phyloP scores from a whole-genome alignment of 139 green algal genomes.

The Zygnema cylindricum region DNA sequence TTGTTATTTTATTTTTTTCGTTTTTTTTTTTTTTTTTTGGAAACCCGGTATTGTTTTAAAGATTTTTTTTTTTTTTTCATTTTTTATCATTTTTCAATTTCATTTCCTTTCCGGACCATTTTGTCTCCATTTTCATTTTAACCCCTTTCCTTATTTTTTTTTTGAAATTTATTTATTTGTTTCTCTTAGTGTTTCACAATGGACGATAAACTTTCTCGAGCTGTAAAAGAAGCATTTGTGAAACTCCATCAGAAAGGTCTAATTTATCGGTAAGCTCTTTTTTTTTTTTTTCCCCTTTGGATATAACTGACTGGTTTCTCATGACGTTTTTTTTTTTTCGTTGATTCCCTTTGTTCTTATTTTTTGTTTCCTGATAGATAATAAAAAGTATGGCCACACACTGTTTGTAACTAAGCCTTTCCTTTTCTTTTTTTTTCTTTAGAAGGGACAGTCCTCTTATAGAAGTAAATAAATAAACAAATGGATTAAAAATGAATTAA shows the following conservation, averaged over 20 bases:
- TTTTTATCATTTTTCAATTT: no score
- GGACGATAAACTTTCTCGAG: constrained; percentile 84
- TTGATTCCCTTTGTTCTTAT: neutral
- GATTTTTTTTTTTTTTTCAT: no score
- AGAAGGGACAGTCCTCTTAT: neutral
- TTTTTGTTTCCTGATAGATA: neutral
- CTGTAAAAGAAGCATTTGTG: constrained; percentile 81
- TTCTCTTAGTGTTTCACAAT: constrained; percentile 86
- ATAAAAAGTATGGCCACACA: neutral
- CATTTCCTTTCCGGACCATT: no score
- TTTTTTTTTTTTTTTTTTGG: no score
- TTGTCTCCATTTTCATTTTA: no score
- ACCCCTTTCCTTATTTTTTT: neutral
- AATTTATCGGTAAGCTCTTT: constrained; percentile 88
- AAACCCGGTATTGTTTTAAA: no score
- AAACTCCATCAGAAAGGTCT: constrained; percentile 81
- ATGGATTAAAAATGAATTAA: neutral
- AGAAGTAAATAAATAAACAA: neutral
- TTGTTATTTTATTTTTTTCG: no score
- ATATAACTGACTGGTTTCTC: neutral
- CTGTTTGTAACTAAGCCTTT: neutral
- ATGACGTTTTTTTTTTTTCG: neutral
- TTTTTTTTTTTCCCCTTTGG: neutral
- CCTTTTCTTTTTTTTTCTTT: no score
- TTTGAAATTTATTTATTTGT: constrained; percentile 63